Base-by-base conservation (phyloP, 2,329 filamentous ascomycete genomes). In the Scleromitrula shiraiana region DNA sequence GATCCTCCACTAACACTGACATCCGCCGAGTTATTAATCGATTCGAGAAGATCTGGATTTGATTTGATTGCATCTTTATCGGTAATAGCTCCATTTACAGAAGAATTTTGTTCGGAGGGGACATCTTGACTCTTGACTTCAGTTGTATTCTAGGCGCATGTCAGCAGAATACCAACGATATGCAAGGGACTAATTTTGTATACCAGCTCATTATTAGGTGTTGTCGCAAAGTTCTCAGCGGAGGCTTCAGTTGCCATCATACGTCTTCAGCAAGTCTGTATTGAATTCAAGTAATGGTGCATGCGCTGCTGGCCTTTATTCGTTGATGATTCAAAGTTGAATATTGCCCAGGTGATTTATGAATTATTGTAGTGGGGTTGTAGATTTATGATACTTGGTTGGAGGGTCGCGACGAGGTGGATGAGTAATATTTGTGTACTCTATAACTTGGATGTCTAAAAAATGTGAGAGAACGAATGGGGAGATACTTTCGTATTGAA, bases 1-100 rank as follows among this genome's bases (percentile, higher is more conserved):
- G 86, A 90, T 58, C 81, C 82, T 57, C 82, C 84, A 64, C 81
- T 88, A 54, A 78, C 72, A 63, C 84, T 87, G 53, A 79, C 80
- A 59, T 83, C 78, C 56, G 78, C 73, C 50, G 81, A 83, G 62
- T 76, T 74, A 54, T 75, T 68, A 55, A 75, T 70, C 60, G 81
- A 72, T 60, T 83, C 80, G 53, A 78, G 70, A 53, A 72, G 48
- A 69, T 73, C 62, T 70, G 68, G 61, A 78, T 75, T 61, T 74
- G 74, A 65, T 58, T 73, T 75, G 56, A 73, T 67, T 51, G 78
- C 76, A 58, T 79, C 70, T 62, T 65, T 65, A 56, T 69, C 64
- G 53, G 63, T 55, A 32, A 10, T 38, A 40, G 62, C 68, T 65
- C 74, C 73, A 62, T 80, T 80, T 65, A 77, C 53, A 46, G 55